These are phyloP conservation scores for Lepiota subincarnata DNA, from an alignment of 768 basidiomycete genomes.

Conservation along the genomic window DNA sequence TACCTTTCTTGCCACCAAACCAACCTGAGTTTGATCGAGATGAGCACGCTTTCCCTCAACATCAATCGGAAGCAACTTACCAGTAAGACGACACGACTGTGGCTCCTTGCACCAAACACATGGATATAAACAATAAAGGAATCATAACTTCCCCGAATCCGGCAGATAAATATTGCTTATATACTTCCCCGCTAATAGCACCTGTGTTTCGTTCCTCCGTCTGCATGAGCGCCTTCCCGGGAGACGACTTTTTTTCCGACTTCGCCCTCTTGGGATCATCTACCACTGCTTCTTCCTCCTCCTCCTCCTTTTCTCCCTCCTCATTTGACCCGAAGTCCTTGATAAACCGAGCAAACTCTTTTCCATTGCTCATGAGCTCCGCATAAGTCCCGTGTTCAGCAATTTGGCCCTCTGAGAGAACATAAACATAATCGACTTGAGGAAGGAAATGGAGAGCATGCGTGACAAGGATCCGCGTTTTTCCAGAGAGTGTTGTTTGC, in stretches of 20 bases:
- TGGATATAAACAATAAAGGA: constrained; percentile 57
- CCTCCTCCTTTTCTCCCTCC: constrained; percentile 42
- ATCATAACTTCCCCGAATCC: constrained; percentile 63
- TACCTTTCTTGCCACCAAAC: constrained; percentile 81
- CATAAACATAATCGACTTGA: constrained; percentile 81
- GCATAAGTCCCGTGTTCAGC: constrained; percentile 77
- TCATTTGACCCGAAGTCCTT: constrained; percentile 74
- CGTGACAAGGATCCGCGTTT: constrained; percentile 87
- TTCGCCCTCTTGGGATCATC: constrained; percentile 22
- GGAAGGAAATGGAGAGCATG: constrained; percentile 90
- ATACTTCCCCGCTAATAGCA: constrained; percentile 52
- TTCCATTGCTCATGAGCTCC: constrained; percentile 60
- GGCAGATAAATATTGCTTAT: constrained; percentile 62
- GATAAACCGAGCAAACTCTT: constrained; percentile 71
- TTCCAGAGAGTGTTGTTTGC: constrained; percentile 52
- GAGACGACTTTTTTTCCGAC: constrained; percentile 33
- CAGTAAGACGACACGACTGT: constrained; percentile 73
- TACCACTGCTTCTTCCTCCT: constrained; percentile 37
- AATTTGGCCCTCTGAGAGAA: constrained; percentile 71
- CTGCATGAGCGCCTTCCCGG: constrained; percentile 68
- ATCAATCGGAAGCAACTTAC: constrained; percentile 30
- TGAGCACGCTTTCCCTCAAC: neutral
- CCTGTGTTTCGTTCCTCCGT: constrained; percentile 80
- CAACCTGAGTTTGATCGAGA: constrained; percentile 41
- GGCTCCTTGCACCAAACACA: constrained; percentile 65